phyloP scores from a whole-genome alignment of 192 early-diverging fungal genomes.

The Coemansia sp. region DNA sequence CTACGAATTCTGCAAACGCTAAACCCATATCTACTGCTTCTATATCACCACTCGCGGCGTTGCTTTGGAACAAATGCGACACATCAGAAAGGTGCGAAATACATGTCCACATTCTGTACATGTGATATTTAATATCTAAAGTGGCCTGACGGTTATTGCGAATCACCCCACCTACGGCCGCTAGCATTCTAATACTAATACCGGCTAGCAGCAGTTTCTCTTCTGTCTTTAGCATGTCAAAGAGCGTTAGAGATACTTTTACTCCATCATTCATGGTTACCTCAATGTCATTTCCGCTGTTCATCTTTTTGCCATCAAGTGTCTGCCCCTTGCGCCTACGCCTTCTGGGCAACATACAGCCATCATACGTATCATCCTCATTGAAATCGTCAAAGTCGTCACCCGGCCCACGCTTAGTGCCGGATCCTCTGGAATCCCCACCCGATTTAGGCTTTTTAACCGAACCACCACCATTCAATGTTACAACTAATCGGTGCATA shows the following conservation, averaged over 20 bases:
- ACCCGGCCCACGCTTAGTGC: not conserved
- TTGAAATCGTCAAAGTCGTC: not conserved
- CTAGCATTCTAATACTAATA: constrained; percentile 37
- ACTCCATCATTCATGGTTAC: constrained; percentile 25
- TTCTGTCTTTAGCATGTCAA: constrained; percentile 39
- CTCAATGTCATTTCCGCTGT: not conserved
- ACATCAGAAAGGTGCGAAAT: constrained; percentile 17
- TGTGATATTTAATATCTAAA: constrained; percentile 35
- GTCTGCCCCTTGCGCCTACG: constrained; percentile 23
- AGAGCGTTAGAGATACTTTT: constrained; percentile 19
- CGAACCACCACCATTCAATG: not conserved
- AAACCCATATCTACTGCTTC: not conserved
- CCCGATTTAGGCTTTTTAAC: not conserved
- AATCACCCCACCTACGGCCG: constrained; percentile 31
- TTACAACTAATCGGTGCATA: constrained; percentile 7
- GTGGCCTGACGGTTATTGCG: constrained; percentile 10
- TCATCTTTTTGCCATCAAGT: not conserved
- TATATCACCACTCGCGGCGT: too few relatives aligned
- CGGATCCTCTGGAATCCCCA: not conserved
- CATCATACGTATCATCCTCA: not conserved
- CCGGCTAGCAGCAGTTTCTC: constrained; percentile 43
- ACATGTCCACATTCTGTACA: constrained; percentile 51
- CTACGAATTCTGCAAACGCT: constrained; percentile 42
- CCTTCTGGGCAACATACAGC: not conserved
- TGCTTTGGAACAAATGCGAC: constrained; percentile 1